Conservation (phyloP, 1,284 basidiomycete species). For the Exobasidium rhododendri region DNA sequence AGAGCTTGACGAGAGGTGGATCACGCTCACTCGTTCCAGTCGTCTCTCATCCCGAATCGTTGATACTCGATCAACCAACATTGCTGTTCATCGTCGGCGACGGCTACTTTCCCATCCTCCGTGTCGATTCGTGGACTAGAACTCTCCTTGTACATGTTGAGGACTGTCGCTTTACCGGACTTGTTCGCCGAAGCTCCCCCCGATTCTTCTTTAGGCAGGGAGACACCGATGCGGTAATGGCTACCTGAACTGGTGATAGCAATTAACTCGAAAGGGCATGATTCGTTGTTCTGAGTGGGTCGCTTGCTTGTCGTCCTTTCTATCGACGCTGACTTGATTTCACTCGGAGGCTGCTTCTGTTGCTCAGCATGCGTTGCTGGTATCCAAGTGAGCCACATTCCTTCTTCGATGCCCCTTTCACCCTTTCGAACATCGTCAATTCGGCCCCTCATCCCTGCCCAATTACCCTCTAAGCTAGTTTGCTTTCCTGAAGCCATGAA, state of each 20-base stretch:
- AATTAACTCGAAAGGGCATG: slow-evolving; percentile 23
- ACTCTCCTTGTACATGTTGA: slow-evolving; percentile 31
- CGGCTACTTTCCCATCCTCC: not conserved
- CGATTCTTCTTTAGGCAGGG: not conserved
- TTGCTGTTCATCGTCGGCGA: not conserved
- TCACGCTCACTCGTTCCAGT: slow-evolving; percentile 8
- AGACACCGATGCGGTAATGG: slow-evolving; percentile 40
- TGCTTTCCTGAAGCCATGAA: not conserved
- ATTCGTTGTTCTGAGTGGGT: no score
- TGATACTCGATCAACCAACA: slow-evolving; percentile 2
- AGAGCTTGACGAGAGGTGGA: not conserved
- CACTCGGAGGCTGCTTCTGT: not conserved
- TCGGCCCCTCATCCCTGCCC: slow-evolving; percentile 41
- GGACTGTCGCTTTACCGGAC: slow-evolving; percentile 24
- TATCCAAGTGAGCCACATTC: slow-evolving; percentile 40
- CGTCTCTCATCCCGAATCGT: slow-evolving; percentile 8
- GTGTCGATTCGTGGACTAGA: no score
- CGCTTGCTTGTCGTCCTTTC: no score
- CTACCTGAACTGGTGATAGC: slow-evolving; percentile 44
- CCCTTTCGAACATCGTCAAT: slow-evolving; percentile 42
- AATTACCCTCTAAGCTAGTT: slow-evolving; percentile 35
- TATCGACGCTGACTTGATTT: no score
- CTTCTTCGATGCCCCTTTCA: slow-evolving; percentile 39
- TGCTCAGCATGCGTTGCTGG: not conserved
- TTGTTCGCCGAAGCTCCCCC: not conserved